Base-by-base conservation (phyloP, 2,329 filamentous ascomycete species). In the Cephalotrichum gorgonifer region DNA sequence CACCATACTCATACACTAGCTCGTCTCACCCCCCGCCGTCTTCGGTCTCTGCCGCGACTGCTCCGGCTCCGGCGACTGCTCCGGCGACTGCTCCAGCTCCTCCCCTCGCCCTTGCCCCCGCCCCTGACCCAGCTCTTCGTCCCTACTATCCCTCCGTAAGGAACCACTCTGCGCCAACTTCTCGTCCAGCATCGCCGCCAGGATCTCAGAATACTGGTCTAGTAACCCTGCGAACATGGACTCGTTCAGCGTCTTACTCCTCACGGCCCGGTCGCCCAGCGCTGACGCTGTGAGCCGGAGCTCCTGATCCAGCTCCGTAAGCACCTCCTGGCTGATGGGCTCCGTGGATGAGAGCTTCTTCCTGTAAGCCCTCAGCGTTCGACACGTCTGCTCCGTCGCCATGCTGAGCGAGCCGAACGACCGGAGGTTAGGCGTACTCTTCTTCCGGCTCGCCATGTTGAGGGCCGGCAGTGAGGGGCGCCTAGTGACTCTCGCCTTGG, bases 201-300 rank as follows among this genome's bases (percentile, higher is more conserved):
- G 68, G 52, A 81, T 74, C 58, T 88, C 83, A 2, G 83, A 86
- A 58, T 88, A 88, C 64, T 87, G 79, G 55, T 88, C 86, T 7
- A 90, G 67, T 42, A 89, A 65, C 45, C 81, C 82, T 38, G 73
- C 77, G 30, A 85, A 65, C 44, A 78, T 69, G 17, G 72, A 74
- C 57, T 82, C 79, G 54, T 73, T 78, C 61, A 81, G 70, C 1
- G 70, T 66, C 60, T 73, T 68, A 61, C 70, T 76, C 54, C 76
- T 67, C 51, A 73, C 75, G 5, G 72, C 74, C 30, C 76, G 68
- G 49, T 80, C 77, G 3, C 76, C 75, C 27, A 85, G 64, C 6
- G 80, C 80, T 9, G 79, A 74, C 3, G 74, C 73, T 3, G 81
- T 84, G 28, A 84, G 67, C 17, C 79, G 75, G 50, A 85, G 62